Conservation (phyloP, 331 rosid genomes). For the Acacia pycnantha region DNA sequence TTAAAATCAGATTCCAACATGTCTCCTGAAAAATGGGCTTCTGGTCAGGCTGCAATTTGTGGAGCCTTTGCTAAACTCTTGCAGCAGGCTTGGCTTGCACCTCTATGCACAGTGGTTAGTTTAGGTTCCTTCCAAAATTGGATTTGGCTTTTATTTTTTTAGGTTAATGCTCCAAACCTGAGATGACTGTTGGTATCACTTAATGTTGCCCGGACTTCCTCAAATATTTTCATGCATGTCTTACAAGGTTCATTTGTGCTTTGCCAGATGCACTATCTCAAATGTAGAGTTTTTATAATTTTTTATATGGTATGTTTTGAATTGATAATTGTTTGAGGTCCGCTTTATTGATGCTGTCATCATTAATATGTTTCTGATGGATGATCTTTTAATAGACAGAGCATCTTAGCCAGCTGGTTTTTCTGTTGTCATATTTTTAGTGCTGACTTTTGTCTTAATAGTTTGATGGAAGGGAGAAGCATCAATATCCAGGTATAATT, state of each 20-base stretch:
- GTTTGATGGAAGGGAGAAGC: not conserved
- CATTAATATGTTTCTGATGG: no score
- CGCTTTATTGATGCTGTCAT: no score
- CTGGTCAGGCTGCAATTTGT: constrained; percentile 49
- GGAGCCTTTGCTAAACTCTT: constrained; percentile 72
- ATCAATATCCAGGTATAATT: not conserved
- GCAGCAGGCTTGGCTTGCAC: constrained; percentile 83
- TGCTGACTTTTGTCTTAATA: not conserved
- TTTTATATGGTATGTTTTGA: not conserved
- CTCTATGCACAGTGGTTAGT: constrained; percentile 60
- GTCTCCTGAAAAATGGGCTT: constrained; percentile 51
- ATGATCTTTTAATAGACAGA: no score
- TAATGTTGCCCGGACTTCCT: not conserved
- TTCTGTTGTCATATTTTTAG: not conserved
- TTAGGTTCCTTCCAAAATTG: constrained; percentile 26
- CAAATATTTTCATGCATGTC: constrained; percentile 6
- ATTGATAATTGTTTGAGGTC: not conserved
- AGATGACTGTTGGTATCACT: constrained; percentile 8
- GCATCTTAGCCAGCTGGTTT: not conserved
- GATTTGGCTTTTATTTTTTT: constrained; percentile 19
- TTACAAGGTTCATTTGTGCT: not conserved
- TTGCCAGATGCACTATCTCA: not conserved
- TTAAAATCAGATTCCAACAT: constrained; percentile 45
- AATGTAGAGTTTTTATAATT: not conserved
- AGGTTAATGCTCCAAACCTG: constrained; percentile 4